Percentiles rank a stretch among this genome's conserved stretches.
Evolutionary conservation across 2,329 filamentous ascomycete species (phyloP).

Genomic region (Penicillium sp.): DNA sequence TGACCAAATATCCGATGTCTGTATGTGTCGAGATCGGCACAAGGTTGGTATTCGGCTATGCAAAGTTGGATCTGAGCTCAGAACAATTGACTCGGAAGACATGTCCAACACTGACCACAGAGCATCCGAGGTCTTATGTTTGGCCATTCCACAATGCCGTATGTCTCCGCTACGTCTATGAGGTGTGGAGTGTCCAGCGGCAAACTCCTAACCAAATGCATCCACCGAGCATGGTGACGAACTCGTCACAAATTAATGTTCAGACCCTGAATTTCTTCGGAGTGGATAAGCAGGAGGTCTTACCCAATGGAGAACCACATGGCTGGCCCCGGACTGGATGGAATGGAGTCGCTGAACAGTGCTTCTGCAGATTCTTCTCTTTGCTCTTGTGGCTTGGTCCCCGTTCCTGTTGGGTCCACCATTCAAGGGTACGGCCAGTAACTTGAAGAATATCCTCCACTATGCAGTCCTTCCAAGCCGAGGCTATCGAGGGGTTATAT

Average conservation of each 20-base stretch:
- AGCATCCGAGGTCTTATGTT: not conserved
- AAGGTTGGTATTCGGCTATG: conserved; percentile 4
- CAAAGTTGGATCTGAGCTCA: not conserved
- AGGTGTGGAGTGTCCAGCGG: not conserved
- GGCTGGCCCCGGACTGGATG: not conserved
- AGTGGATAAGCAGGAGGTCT: not conserved
- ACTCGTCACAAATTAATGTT: not conserved
- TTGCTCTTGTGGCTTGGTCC: not conserved
- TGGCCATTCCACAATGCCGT: not conserved
- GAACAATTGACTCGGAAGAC: not conserved
- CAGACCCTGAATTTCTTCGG: not conserved
- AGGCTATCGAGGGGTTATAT: conserved; percentile 1
- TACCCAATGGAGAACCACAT: not conserved
- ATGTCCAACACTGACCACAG: not conserved
- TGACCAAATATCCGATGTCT: not conserved
- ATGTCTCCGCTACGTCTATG: not conserved
- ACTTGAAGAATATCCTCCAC: conserved; percentile 4
- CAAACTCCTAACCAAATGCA: not conserved
- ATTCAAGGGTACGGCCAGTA: not conserved
- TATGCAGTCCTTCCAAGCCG: not conserved
- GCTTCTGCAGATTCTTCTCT: not conserved
- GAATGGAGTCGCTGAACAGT: not conserved
- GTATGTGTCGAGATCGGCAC: not conserved
- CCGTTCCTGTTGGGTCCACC: not conserved
- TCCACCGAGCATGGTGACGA: not conserved